Evolutionary conservation across 805 yeast species (phyloP), one percentile per base, ranked within the genome.

Genomic region (Candida nanaspora): DNA sequence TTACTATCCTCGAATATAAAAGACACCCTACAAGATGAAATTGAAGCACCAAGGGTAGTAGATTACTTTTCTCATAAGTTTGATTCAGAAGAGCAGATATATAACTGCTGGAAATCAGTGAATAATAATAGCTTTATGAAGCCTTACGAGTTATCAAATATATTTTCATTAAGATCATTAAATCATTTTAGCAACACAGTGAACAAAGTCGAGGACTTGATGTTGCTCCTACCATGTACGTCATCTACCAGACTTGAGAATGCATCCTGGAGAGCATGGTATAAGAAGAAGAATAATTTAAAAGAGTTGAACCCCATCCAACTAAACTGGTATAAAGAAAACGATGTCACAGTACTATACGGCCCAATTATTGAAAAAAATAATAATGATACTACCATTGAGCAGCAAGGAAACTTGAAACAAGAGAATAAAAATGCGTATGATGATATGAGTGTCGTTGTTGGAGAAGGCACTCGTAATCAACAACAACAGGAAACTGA

Each of bases 211-310:
- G 67, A 62, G 38, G 64, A 57, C 42, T 41, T 62, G 22, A 59
- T 54, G 57, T 42, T 58, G 28, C 47, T 62, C 25, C 39, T 62
- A 26, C 67, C 67, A 10, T 57, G 60, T 19, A 62, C 67, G 1
- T 54, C 64, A 1, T 50, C 63, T 2, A 45, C 49, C 25, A 63
- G 95, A 37, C 65, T 85, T 35, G 89, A 85, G 55, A 85, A 85
- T 53, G 91, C 96, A 14, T 72, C 86, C 38, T 91, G 97, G 97
- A 74, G 98, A 56, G 87, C 95, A 16, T 91, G 97, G 97, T 83
- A 91, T 13, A 88, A 89, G 62, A 71, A 85, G 39, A 74, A 82
- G 49, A 72, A 75, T 48, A 69, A 77, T 22, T 62, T 80, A 35
- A 58, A 66, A 23, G 68, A 77, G 38, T 43, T 69, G 7, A 52